phyloP scores from a whole-genome alignment of 768 basidiomycete species.

The Hericium alpestre region DNA sequence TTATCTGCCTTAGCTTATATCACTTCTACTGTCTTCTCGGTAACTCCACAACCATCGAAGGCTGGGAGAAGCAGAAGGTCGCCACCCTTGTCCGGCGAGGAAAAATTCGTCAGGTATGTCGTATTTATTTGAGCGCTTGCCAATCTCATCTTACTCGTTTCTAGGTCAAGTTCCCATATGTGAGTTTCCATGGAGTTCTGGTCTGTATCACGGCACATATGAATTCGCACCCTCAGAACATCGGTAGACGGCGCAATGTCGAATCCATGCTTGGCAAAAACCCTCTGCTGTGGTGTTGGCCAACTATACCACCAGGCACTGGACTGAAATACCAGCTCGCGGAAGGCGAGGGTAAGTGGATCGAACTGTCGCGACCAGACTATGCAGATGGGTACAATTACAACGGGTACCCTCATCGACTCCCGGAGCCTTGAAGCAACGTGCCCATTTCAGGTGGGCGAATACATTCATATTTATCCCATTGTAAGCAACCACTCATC shows the following conservation, averaged over 20 bases:
- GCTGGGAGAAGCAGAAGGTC: slow-evolving; percentile 95
- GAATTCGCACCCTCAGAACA: slow-evolving; percentile 41
- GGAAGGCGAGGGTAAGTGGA: slow-evolving; percentile 66
- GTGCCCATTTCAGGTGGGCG: slow-evolving; percentile 1
- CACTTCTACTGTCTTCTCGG: slow-evolving; percentile 68
- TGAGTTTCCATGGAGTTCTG: slow-evolving; percentile 24
- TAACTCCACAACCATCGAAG: slow-evolving; percentile 94
- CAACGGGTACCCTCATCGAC: background rate
- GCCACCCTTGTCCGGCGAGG: slow-evolving; percentile 77
- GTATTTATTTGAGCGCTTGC: background rate
- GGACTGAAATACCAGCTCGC: slow-evolving; percentile 74
- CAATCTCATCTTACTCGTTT: background rate
- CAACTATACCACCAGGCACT: slow-evolving; percentile 50
- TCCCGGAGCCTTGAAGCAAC: background rate
- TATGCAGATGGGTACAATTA: background rate
- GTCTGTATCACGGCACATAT: background rate
- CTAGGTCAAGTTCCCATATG: slow-evolving; percentile 89
- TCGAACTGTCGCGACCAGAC: slow-evolving; percentile 24
- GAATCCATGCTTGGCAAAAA: slow-evolving; percentile 68
- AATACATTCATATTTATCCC: background rate
- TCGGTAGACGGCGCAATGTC: slow-evolving; percentile 67
- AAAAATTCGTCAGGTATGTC: slow-evolving; percentile 64
- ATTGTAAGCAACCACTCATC: background rate
- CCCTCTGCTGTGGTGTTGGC: slow-evolving; percentile 78
- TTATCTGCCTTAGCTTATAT: slow-evolving; percentile 49